Conservation (phyloP, 345 rosid species). For the Microthlaspi erraticum region DNA sequence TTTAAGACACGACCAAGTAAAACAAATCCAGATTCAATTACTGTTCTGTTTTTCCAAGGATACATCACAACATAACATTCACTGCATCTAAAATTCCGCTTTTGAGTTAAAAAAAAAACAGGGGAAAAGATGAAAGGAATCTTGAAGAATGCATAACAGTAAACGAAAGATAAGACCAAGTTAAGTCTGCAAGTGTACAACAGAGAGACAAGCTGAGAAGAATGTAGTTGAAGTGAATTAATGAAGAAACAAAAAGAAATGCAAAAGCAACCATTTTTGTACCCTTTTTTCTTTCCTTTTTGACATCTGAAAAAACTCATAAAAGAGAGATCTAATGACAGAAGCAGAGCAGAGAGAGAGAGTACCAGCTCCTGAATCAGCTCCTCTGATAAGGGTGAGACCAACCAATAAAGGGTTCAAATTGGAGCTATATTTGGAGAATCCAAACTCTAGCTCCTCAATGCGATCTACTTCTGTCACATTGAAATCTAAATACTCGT, state of each 20-base stretch:
- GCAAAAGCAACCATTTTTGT: background rate
- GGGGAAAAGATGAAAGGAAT: background rate
- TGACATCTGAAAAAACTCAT: background rate
- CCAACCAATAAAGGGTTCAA: slow-evolving; percentile 72
- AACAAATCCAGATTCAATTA: background rate
- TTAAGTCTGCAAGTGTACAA: slow-evolving; percentile 28
- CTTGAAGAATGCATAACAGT: slow-evolving; percentile 5
- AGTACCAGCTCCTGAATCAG: slow-evolving; percentile 90
- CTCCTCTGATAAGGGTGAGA: slow-evolving; percentile 75
- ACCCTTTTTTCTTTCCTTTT: background rate
- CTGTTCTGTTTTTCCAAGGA: background rate
- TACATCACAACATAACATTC: slow-evolving; percentile 6
- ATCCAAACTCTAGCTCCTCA: slow-evolving; percentile 54
- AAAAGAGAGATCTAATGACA: slow-evolving; percentile 30
- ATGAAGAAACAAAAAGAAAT: slow-evolving; percentile 12
- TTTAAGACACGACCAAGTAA: slow-evolving; percentile 33
- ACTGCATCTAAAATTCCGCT: slow-evolving; percentile 16
- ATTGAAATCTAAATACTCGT: slow-evolving; percentile 58
- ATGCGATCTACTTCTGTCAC: slow-evolving; percentile 60
- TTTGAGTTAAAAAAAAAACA: too few species aligned
- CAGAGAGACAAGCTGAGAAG: slow-evolving; percentile 23
- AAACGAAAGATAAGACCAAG: slow-evolving; percentile 19
- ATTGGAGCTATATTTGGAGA: slow-evolving; percentile 47
- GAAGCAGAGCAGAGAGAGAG: slow-evolving; percentile 26
- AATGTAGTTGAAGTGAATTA: slow-evolving; percentile 36